Evolutionary conservation across 1,139 yeast genomes (phyloP).

Genomic region (Kluyveromyces marxianus): DNA sequence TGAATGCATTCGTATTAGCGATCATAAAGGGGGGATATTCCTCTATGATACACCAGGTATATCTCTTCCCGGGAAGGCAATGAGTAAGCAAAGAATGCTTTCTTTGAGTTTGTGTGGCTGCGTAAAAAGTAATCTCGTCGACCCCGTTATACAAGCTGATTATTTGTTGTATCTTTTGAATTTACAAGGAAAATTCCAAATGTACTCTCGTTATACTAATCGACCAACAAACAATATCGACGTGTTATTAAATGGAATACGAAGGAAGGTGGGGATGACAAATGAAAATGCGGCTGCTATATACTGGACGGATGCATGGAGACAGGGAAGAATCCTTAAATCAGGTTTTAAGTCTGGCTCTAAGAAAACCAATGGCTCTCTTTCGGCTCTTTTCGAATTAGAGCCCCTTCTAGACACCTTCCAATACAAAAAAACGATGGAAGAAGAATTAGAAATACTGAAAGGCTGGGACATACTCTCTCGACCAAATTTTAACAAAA

Average conservation of each 20-base stretch:
- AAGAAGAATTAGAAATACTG: background rate
- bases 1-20: slow-evolving; percentile 59
- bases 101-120: slow-evolving; percentile 71
- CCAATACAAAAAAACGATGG: slow-evolving; percentile 3
- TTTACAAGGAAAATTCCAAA: slow-evolving; percentile 35
- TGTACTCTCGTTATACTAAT: slow-evolving; percentile 41
- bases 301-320: slow-evolving; percentile 62
- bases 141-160: slow-evolving; percentile 83
- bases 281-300: slow-evolving; percentile 61
- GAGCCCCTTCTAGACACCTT: slow-evolving; percentile 3
- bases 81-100: slow-evolving; percentile 63
- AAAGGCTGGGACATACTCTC: slow-evolving; percentile 3
- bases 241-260: slow-evolving; percentile 51
- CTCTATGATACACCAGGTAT: slow-evolving; percentile 93
- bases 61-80: slow-evolving; percentile 62
- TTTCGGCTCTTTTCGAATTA: slow-evolving; percentile 3
- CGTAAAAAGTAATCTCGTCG: slow-evolving; percentile 62
- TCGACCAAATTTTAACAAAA: background rate
- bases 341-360: background rate
- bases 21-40: slow-evolving; percentile 54
- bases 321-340: slow-evolving; percentile 42
- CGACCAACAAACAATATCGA: slow-evolving; percentile 73
- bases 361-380: background rate
- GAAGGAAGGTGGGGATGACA: slow-evolving; percentile 35
- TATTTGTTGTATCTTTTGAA: slow-evolving; percentile 71